phyloP scores from a whole-genome alignment of 148 eudicot species.

The Arctostaphylos glauca region DNA sequence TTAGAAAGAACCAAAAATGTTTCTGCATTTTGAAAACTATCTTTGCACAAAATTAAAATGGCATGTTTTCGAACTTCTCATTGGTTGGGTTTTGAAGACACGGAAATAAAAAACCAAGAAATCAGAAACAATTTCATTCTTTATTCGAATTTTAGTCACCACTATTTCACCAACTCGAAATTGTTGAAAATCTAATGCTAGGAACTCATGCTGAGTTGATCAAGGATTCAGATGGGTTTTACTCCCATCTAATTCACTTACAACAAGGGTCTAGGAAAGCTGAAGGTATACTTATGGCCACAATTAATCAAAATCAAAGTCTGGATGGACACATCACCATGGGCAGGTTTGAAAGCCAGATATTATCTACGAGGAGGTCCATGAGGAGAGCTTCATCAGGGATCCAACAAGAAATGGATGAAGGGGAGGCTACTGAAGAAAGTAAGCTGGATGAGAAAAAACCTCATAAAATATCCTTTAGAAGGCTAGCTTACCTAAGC shows the following conservation, averaged over 20 bases:
- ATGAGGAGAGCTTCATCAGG: constrained; percentile 55
- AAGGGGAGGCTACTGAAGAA: no score
- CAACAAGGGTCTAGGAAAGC: constrained; percentile 41
- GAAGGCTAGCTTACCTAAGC: constrained; percentile 50
- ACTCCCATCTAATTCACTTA: constrained; percentile 61
- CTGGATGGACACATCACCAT: constrained; percentile 24
- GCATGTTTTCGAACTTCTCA: no score
- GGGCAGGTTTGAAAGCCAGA: constrained; percentile 46
- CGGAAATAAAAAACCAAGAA: no score
- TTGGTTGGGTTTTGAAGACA: no score
- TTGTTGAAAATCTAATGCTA: constrained; percentile 2
- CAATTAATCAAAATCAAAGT: no score
- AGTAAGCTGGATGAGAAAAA: not conserved
- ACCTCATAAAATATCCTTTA: constrained; percentile 32
- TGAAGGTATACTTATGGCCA: no score
- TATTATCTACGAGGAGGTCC: constrained; percentile 46
- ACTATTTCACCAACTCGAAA: no score
- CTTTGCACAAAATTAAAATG: no score
- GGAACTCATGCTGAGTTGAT: constrained; percentile 68
- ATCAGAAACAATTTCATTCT: no score
- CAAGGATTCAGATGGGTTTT: constrained; percentile 60
- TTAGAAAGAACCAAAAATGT: no score
- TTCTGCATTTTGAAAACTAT: no score
- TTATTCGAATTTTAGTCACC: no score
- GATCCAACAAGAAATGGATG: constrained; percentile 11